Evolutionary conservation across 2,329 filamentous ascomycete genomes (phyloP).

Genomic region (Fusarium sp.): DNA sequence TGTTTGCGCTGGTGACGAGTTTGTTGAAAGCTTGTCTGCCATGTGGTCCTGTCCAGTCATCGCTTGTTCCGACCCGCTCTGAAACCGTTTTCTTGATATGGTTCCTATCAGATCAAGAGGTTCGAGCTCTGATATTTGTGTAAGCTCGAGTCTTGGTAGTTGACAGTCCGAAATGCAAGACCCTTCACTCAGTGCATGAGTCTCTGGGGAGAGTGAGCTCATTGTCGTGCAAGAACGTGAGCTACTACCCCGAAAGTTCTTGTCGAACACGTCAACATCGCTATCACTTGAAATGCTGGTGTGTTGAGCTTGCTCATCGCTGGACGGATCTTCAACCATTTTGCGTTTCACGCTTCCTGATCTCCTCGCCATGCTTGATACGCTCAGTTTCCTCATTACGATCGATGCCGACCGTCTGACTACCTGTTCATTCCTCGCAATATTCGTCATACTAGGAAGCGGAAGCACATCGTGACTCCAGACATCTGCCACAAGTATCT

Average conservation of each 20-base stretch:
- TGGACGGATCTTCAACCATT: constrained; percentile 5
- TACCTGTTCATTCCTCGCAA: constrained; percentile 74
- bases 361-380: constrained; percentile 80
- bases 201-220: constrained; percentile 21
- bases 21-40: constrained; percentile 16
- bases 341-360: constrained; percentile 64
- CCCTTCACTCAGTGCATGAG: constrained; percentile 10
- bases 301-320: constrained; percentile 12
- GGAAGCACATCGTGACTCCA: constrained; percentile 86
- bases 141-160: constrained; percentile 13
- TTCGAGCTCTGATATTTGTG: constrained; percentile 12
- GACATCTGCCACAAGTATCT: constrained; percentile 78
- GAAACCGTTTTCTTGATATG: not conserved
- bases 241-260: constrained; percentile 11
- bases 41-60: constrained; percentile 7
- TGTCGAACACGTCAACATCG: constrained; percentile 10
- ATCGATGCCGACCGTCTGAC: constrained; percentile 84
- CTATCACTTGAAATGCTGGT: constrained; percentile 31
- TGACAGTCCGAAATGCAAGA: not conserved
- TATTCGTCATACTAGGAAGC: constrained; percentile 80
- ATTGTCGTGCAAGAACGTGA: constrained; percentile 19
- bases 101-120: constrained; percentile 14
- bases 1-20: constrained; percentile 6
- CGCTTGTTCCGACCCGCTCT: not conserved
- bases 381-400: constrained; percentile 88